A percentile compares a stretch with the other conserved stretches of the same genome.
phyloP scores from a whole-genome alignment of 768 basidiomycete genomes.

The Lactarius trivialis region DNA sequence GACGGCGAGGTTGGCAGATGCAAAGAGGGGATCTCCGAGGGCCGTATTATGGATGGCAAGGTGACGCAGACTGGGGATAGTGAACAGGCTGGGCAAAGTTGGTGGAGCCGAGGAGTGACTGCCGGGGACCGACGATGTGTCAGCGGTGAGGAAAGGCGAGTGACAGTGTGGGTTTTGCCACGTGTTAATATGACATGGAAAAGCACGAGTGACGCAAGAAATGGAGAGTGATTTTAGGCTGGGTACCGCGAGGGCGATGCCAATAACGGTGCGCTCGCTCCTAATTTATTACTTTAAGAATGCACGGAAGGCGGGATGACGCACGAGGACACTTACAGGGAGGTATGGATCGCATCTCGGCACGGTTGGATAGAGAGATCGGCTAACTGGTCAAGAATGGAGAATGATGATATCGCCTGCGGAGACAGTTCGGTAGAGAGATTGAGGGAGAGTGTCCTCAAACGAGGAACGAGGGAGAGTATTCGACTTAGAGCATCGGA shows the following conservation, averaged over 20 bases:
- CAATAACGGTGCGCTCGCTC: conserved; percentile 20
- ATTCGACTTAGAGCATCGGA: conserved; percentile 15
- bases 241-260: conserved; percentile 18
- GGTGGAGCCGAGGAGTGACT: neutral
- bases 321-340: conserved; percentile 15
- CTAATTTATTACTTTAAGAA: conserved; percentile 1
- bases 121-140: neutral
- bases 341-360: conserved; percentile 10
- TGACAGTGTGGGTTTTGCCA: neutral
- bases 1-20: conserved; percentile 4
- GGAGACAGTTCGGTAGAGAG: conserved; percentile 20
- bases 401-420: conserved; percentile 7
- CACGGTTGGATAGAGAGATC: conserved; percentile 20
- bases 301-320: neutral
- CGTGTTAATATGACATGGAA: neutral
- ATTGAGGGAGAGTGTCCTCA: conserved; percentile 16
- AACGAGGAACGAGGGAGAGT: conserved; percentile 11
- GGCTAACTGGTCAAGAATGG: conserved; percentile 6
- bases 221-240: conserved; percentile 21
- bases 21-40: conserved; percentile 20
- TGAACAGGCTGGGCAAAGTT: conserved; percentile 10
- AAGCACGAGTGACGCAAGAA: conserved; percentile 17
- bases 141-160: neutral
- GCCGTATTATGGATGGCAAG: conserved; percentile 19
- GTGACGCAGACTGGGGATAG: conserved; percentile 16